A percentile compares a stretch with the other conserved stretches of the same genome.
Conservation (phyloP, 164 flowering plant species). For the Buxus sempervirens region DNA sequence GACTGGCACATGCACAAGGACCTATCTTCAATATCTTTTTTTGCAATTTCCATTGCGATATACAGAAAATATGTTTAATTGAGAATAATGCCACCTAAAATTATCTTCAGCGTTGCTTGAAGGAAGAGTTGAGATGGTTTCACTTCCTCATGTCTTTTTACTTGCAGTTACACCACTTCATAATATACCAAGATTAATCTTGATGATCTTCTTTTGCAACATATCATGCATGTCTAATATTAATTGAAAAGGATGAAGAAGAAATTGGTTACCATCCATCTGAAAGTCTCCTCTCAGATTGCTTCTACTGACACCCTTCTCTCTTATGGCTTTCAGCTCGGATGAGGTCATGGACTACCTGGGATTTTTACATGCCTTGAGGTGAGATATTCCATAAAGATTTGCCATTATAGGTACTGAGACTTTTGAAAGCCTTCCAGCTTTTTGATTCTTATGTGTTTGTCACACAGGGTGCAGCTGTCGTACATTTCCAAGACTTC, state of each 20-base stretch:
- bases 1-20: no score
- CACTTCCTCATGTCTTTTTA: not conserved
- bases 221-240: not conserved
- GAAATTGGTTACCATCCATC: not conserved
- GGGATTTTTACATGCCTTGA: slow-evolving; percentile 71
- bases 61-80: not conserved
- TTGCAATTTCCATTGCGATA: not conserved
- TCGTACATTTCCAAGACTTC: slow-evolving; percentile 90
- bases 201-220: not conserved
- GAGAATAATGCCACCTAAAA: not conserved
- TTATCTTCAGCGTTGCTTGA: no score
- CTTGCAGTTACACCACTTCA: not conserved
- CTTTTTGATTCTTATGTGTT: not conserved
- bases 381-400: slow-evolving; percentile 35
- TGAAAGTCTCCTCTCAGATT: not conserved
- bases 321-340: slow-evolving; percentile 50
- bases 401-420: not conserved
- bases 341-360: slow-evolving; percentile 96
- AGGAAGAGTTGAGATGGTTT: not conserved
- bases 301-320: not conserved
- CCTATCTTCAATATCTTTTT: no score
- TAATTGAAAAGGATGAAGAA: not conserved
- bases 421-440: not conserved
- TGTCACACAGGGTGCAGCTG: slow-evolving; percentile 63
- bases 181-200: not conserved